Conservation (phyloP, 192 early-diverging fungal genomes). For the Backusella sp. region DNA sequence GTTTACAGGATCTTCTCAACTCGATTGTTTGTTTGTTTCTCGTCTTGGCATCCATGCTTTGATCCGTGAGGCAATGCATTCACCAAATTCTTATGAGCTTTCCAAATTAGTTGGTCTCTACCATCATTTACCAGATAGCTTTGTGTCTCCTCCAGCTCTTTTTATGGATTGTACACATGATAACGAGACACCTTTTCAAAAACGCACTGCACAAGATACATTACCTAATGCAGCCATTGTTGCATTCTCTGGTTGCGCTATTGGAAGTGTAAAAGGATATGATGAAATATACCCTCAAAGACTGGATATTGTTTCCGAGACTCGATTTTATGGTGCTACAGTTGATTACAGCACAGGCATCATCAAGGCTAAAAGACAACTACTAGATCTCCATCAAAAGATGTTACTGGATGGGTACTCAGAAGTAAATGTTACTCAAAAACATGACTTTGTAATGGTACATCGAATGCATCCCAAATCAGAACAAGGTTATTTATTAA, state of each 20-base stretch:
- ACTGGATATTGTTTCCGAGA: constrained; percentile 87
- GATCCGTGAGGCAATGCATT: constrained; percentile 98
- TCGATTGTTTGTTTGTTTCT: constrained; percentile 89
- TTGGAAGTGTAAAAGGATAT: constrained; percentile 95
- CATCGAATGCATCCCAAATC: constrained; percentile 90
- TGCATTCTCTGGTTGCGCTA: constrained; percentile 85
- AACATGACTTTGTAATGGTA: constrained; percentile 90
- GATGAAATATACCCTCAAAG: constrained; percentile 90
- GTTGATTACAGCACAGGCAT: constrained; percentile 54
- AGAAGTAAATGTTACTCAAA: constrained; percentile 96
- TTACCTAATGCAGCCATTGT: constrained; percentile 92
- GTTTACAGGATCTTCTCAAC: constrained; percentile 94
- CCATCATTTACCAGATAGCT: constrained; percentile 86
- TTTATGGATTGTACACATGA: constrained; percentile 99
- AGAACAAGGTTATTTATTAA: constrained; percentile 90
- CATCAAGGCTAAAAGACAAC: constrained; percentile 60
- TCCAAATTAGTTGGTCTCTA: constrained; percentile 84
- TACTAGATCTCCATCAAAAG: constrained; percentile 78
- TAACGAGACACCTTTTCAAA: constrained; percentile 95
- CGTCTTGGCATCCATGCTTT: constrained; percentile 95
- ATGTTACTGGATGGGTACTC: constrained; percentile 81
- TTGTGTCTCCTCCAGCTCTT: constrained; percentile 86
- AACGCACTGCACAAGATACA: constrained; percentile 85
- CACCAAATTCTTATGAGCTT: constrained; percentile 89
- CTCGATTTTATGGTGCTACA: constrained; percentile 70